phyloP scores from a whole-genome alignment of 2,329 filamentous ascomycete genomes.

The Fusarium caatingaense region DNA sequence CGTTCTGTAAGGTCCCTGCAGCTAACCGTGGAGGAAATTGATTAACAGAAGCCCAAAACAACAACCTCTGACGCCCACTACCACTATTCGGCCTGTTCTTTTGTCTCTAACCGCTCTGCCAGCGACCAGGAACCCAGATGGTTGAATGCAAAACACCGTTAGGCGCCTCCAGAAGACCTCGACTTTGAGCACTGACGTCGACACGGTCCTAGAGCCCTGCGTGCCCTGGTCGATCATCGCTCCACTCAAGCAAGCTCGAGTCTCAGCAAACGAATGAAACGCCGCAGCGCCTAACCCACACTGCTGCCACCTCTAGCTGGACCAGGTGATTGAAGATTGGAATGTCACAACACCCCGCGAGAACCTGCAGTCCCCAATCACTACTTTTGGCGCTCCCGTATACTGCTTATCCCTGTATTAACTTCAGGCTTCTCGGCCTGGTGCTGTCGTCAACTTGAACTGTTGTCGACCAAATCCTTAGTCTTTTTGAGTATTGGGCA shows the following conservation, averaged over 20 bases:
- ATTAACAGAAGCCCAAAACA: slow-evolving; percentile 20
- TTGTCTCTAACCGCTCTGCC: slow-evolving; percentile 36
- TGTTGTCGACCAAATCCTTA: neutral
- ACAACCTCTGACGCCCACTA: slow-evolving; percentile 21
- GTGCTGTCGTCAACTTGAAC: slow-evolving; percentile 11
- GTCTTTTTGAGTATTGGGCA: neutral
- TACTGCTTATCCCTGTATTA: slow-evolving; percentile 37
- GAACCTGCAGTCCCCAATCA: slow-evolving; percentile 39
- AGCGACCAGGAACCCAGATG: slow-evolving; percentile 30
- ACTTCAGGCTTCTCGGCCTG: slow-evolving; percentile 21
- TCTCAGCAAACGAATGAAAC: slow-evolving; percentile 50
- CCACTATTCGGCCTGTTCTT: slow-evolving; percentile 20
- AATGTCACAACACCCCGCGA: slow-evolving; percentile 48
- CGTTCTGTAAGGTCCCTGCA: slow-evolving; percentile 40
- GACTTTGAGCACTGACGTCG: slow-evolving; percentile 44
- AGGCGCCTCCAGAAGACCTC: slow-evolving; percentile 31
- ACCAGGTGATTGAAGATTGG: slow-evolving; percentile 47
- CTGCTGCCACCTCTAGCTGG: slow-evolving; percentile 44
- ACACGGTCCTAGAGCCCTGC: slow-evolving; percentile 39
- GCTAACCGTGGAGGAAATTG: slow-evolving; percentile 31
- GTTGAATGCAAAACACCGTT: slow-evolving; percentile 18
- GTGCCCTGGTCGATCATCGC: slow-evolving; percentile 49
- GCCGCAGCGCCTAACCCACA: slow-evolving; percentile 50
- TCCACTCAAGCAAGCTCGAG: slow-evolving; percentile 43
- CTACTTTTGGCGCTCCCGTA: slow-evolving; percentile 42